Base-by-base conservation (phyloP, 805 yeast species). In the Teunomyces funiuensis region DNA sequence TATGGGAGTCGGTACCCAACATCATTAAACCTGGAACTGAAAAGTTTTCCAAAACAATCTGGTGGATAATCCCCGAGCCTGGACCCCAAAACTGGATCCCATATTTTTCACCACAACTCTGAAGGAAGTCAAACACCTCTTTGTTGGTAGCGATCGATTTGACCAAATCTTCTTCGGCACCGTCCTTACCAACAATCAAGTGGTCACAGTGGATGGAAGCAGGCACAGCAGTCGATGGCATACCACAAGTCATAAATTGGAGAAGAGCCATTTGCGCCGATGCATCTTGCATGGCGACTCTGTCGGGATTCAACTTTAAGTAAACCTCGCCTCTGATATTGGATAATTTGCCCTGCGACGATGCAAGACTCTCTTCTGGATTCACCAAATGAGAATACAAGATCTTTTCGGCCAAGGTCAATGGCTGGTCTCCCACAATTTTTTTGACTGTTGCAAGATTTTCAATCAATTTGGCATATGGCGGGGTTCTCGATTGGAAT, bases 261-360 rank as follows among this genome's bases (percentile, higher is more conserved):
- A 93, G 74, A 53, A 93, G 74, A n/a, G 99, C 99, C 88, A 91
- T 93, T 71, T 93, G 99, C 14, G 99, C 99, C 23, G 97, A 87
- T n/a, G 99, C 99, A 75, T 93, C 99, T 74, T 93, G 99, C 95
- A 95, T 91, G 19, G 99, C 99, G 36, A 93, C 98, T 64, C 99
- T 82, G 63, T 93, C 99, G 17, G 99, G 99, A 63, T 86, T 81
- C 56, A 93, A 77, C 73, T 93, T 93, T 64, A 93, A 77, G 69
- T 93, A 93, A 40, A 90, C 81, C 37, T 82, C 73, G 53, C 99
- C 99, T 69, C 99, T 81, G 49, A 84, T 69, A 52, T 77, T 76
- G 39, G 70, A 55, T 13, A 79, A 60, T 41, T 71, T 65, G 8
- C 79, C 75, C 13, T 74, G 70, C 49, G 73, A 67, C 53, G 53